Evolutionary conservation across 2,329 filamentous ascomycete genomes (phyloP), one percentile per base, ranked within the genome.

Genomic region (Alternaria sp.): DNA sequence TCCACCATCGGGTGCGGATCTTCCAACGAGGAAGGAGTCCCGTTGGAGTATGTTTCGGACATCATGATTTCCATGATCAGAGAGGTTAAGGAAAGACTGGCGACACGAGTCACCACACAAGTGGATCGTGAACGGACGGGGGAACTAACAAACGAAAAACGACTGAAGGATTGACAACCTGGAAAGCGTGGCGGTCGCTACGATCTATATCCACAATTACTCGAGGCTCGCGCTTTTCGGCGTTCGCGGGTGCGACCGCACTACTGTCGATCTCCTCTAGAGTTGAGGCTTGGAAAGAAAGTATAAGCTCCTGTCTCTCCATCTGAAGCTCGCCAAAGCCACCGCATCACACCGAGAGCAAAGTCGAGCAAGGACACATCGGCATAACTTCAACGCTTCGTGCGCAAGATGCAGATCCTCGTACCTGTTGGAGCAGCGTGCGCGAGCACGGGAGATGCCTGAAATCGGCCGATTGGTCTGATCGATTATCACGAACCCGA

Each of bases 1-100:
- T 70, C 66, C 41, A 67, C 60, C 21, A 55, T 30, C 6, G 68
- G 68, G 49, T 69, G 68, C 26, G 65, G 60, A 28, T 61, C 55
- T 47, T 64, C 21, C 28, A 60, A 51, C 25, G 43, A 21, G 20
- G 20, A 8, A 15, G 30, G n/a, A 33, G 60, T 41, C 46, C 55
- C 64, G 30, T 43, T 62, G 47, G 21, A 55, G 28, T 56, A 56
- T 37, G 58, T 55, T 26, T 49, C 25, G 11, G 55, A 53, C 20
- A 53, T 43, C 55, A 58, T 61, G 47, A 58, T 58, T 12, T 53
- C 47, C 55, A 58, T 54, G 28, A 47, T 14, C 5, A 25, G 30
- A 33, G n/a, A 47, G 37, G 30, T 5, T n/a, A 37, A 30, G 33
- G 23, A 37, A 58, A n/a, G 18, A 41, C 12, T 15, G 12, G 26